Evolutionary conservation across 2,329 filamentous ascomycete species (phyloP), one percentile per base, ranked within the genome.

Genomic region (Ramularia collo-cygni): DNA sequence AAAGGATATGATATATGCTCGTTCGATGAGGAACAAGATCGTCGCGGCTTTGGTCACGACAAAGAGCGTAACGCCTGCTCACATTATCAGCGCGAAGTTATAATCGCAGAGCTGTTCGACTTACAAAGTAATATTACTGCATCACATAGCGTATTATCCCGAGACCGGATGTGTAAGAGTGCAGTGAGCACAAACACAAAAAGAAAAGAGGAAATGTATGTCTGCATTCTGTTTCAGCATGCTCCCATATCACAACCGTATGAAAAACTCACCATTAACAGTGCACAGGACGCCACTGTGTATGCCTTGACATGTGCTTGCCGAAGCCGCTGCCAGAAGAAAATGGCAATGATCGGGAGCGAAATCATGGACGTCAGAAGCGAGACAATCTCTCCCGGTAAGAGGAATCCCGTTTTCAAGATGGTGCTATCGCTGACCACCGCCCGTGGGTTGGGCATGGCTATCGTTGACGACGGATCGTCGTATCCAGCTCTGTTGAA

Each of bases 1-100:
- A 43, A 46, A 51, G 8, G 48, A 48, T 15, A 49, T 49, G 13
- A 51, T 51, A 38, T 51, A 51, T n/a, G 42, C 41, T 13, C 48
- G 28, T 35, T 49, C 46, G 36, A 51, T 51, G 17, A 51, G 38
- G 37, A 49, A 51, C 3, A 47, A 24, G 28, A 51, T 44, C 5
- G 36, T 40, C 4, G 41, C 36, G 6, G 38, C 26, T 29, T 51
- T 49, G 26, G 38, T 42, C 15, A 49, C 27, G 14, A 48, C 37
- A 26, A 45, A 51, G 8, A 51, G 19, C n/a, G 43, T 49, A 8
- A 51, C 33, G 19, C 48, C 48, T 48, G 37, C 3, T 4, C 2
- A 4, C 16, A 4, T 13, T n/a, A 16, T 33, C 31, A 33, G 31
- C 16, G 3, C n/a, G 3, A 33, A 13, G 10, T 16, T 33, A 10